A percentile compares a stretch with the other conserved stretches of the same genome.
phyloP scores from a whole-genome alignment of 257 asterid species.

The Solanum microdontum region DNA sequence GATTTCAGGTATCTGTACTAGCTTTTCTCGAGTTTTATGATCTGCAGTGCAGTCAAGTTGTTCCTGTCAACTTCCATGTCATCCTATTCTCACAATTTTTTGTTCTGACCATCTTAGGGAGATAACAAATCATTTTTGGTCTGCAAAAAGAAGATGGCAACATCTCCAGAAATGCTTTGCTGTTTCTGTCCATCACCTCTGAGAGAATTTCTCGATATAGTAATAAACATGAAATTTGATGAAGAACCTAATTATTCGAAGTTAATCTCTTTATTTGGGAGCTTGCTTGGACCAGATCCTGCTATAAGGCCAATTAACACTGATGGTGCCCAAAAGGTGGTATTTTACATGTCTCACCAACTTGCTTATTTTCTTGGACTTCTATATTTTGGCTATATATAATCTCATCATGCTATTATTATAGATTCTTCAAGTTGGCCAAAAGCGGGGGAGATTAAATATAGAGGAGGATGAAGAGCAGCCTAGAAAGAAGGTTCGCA shows the following conservation, averaged over 20 bases:
- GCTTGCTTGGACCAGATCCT: conserved; percentile 35
- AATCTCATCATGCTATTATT: neutral
- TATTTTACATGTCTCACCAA: neutral
- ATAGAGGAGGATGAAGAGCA: conserved; percentile 25
- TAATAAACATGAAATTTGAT: conserved; percentile 33
- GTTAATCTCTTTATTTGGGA: conserved; percentile 29
- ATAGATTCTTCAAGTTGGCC: conserved; percentile 26
- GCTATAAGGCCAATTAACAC: conserved; percentile 30
- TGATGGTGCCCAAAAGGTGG: conserved; percentile 38
- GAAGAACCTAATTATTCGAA: conserved; percentile 41
- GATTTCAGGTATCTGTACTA: conserved; percentile 24
- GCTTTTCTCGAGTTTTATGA: neutral
- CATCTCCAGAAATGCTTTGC: conserved; percentile 35
- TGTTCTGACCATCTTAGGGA: conserved; percentile 15
- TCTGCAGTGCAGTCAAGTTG: neutral
- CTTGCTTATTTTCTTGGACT: neutral
- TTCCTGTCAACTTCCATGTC: neutral
- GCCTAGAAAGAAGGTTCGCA: conserved; percentile 32
- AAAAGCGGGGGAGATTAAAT: conserved; percentile 29
- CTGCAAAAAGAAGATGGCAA: conserved; percentile 34
- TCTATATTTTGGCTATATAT: neutral
- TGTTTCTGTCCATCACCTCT: conserved; percentile 32
- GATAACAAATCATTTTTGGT: conserved; percentile 40
- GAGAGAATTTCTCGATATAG: conserved; percentile 26
- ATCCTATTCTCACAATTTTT: neutral